Evolutionary conservation across 768 basidiomycete genomes (phyloP), one percentile per base, ranked within the genome.

Genomic region (Leccinum longicurvipes): DNA sequence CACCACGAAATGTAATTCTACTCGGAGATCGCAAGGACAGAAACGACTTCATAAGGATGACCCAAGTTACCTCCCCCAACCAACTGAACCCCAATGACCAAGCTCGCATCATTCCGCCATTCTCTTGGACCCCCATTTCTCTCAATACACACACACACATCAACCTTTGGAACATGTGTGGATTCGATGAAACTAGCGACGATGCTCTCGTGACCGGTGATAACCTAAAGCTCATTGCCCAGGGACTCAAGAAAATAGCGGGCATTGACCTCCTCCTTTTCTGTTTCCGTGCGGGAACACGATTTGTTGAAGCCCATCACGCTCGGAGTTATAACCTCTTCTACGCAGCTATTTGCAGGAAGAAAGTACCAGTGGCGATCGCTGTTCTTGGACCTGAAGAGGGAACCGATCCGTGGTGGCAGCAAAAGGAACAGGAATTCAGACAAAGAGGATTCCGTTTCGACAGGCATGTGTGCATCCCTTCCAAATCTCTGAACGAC

Each of bases 301-400:
- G 8, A 28, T 9, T 5, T 28, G 27, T 57, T 57, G 15, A 66
- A 52, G 42, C 55, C 10, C 59, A 53, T 27, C 61, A 63, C 32
- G 10, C 58, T 41, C 62, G 60, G 39, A 72, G 66, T 45, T 74
- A 73, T 46, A 58, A 64, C 25, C 45, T 73, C 25, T 74, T 75
- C 44, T 50, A 60, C 23, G 60, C 61, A 9, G 67, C 65, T 15
- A 63, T 74, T 9, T 75, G 68, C 31, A 57, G 62, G 41, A 63
- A 59, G 51, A 69, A 68, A 24, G 72, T 74, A 1, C 69, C 67
- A 0, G 63, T 68, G 21, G 67, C 66, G 2, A 36, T 72, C 12
- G 64, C 64, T 19, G 50, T 74, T 19, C 68, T 71, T 7, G 72
- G 74, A 24, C 67, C 74, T 52, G 60, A 71, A 41, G 66, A 71